Evolutionary conservation across 2,329 filamentous ascomycete species (phyloP).

Genomic region (Penicillium sp.): DNA sequence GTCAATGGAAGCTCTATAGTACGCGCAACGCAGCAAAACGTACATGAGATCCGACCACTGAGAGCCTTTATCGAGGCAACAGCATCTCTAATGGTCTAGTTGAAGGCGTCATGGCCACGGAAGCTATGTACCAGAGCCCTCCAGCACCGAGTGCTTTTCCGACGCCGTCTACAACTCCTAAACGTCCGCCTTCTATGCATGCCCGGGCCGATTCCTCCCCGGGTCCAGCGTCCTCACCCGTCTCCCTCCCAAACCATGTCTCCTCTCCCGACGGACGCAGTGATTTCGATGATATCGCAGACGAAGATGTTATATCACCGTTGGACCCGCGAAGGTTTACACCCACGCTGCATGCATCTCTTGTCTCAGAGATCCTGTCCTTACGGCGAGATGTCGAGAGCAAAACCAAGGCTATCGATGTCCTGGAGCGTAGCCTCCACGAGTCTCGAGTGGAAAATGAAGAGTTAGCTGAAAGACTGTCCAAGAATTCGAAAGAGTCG

Average conservation of each 20-base stretch:
- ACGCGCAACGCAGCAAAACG: background rate
- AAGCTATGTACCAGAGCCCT: constrained; percentile 57
- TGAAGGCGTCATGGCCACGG: constrained; percentile 34
- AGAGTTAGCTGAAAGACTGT: constrained; percentile 64
- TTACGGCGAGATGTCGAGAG: constrained; percentile 88
- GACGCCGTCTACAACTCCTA: constrained; percentile 72
- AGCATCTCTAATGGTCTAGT: constrained; percentile 13
- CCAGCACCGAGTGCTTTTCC: constrained; percentile 66
- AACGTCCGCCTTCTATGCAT: constrained; percentile 28
- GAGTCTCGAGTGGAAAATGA: constrained; percentile 76
- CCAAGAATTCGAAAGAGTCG: constrained; percentile 72
- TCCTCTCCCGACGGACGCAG: constrained; percentile 44
- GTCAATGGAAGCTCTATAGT: constrained; percentile 18
- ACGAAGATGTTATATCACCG: constrained; percentile 71
- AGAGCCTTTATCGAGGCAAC: constrained; percentile 11
- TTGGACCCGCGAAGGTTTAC: constrained; percentile 93
- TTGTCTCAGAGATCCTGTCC: constrained; percentile 91
- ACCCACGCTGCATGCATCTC: constrained; percentile 88
- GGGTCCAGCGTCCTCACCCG: constrained; percentile 59
- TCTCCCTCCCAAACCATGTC: constrained; percentile 55
- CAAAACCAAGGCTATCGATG: constrained; percentile 84
- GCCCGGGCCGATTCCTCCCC: constrained; percentile 58
- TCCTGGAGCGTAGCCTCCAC: constrained; percentile 76
- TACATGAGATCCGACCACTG: constrained; percentile 5
- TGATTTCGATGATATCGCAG: constrained; percentile 41